Conservation (phyloP, 257 asterid species). For the Leptodermis oblonga region DNA sequence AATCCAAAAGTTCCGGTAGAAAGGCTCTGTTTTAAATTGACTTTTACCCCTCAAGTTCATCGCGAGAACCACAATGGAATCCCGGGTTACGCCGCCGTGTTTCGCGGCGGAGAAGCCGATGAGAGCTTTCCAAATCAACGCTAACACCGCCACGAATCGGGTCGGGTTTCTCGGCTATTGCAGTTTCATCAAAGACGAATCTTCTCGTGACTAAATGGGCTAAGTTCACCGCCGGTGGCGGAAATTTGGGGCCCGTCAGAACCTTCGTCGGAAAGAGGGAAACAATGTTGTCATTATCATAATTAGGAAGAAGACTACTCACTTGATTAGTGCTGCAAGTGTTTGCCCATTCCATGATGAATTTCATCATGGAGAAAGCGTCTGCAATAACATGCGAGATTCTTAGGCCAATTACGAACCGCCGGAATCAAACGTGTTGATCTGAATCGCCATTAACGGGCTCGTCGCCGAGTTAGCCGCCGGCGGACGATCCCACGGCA, state of each 20-base stretch:
- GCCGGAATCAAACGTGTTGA: conserved; percentile 19
- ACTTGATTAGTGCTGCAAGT: background rate
- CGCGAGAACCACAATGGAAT: background rate
- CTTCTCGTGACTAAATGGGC: conserved; percentile 4
- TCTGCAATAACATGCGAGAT: conserved; percentile 20
- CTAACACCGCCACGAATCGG: conserved; percentile 7
- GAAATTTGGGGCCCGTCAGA: background rate
- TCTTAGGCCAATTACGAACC: conserved; percentile 11
- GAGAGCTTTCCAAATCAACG: conserved; percentile 26
- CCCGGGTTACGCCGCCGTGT: conserved; percentile 1
- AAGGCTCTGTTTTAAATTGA: background rate
- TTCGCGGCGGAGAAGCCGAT: background rate
- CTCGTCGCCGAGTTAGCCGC: background rate
- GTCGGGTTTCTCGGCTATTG: conserved; percentile 5
- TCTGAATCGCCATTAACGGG: conserved; percentile 18
- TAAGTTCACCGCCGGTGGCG: background rate
- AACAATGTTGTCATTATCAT: background rate
- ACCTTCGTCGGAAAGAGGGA: conserved; percentile 15
- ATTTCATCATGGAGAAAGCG: background rate
- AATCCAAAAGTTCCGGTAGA: conserved; percentile 15
- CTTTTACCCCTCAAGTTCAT: conserved; percentile 20
- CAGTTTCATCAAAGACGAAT: conserved; percentile 8
- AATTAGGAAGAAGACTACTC: background rate
- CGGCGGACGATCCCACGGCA: conserved; percentile 13
- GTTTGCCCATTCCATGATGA: conserved; percentile 22